Percentiles rank a stretch among this genome's conserved stretches.
phyloP scores from a whole-genome alignment of 768 basidiomycete genomes.

The Hypholoma fasciculare region DNA sequence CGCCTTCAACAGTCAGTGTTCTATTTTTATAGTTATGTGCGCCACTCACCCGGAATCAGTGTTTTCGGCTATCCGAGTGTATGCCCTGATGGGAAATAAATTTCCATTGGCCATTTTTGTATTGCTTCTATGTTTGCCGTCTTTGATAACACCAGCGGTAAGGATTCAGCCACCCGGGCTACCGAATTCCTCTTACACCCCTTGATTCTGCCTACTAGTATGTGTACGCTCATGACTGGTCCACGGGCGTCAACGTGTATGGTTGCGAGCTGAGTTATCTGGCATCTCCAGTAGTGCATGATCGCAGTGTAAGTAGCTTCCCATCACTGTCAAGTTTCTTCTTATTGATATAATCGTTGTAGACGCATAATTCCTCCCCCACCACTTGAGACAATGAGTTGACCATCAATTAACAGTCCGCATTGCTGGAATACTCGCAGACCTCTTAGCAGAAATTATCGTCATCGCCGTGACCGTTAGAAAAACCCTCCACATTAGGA shows the following conservation, averaged over 20 bases:
- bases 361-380: neutral
- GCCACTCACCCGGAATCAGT: constrained; percentile 15
- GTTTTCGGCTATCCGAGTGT: constrained; percentile 29
- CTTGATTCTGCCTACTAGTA: constrained; percentile 5
- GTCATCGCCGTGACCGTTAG: constrained; percentile 28
- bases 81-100: constrained; percentile 24
- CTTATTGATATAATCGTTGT: neutral
- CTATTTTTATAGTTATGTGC: neutral
- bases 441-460: constrained; percentile 27
- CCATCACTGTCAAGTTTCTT: neutral
- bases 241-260: constrained; percentile 9
- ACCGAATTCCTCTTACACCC: neutral
- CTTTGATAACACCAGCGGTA: constrained; percentile 26
- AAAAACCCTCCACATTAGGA: constrained; percentile 25
- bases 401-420: constrained; percentile 17
- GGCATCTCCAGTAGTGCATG: constrained; percentile 9
- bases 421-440: constrained; percentile 27
- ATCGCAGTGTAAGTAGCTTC: constrained; percentile 9
- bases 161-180: neutral
- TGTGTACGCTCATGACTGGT: constrained; percentile 14
- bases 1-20: constrained; percentile 14
- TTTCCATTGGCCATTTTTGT: constrained; percentile 24
- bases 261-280: constrained; percentile 12
- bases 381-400: neutral
- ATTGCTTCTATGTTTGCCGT: constrained; percentile 26